Conservation (phyloP, 1,284 basidiomycete species). For the Fistulinella cinereoalba region DNA sequence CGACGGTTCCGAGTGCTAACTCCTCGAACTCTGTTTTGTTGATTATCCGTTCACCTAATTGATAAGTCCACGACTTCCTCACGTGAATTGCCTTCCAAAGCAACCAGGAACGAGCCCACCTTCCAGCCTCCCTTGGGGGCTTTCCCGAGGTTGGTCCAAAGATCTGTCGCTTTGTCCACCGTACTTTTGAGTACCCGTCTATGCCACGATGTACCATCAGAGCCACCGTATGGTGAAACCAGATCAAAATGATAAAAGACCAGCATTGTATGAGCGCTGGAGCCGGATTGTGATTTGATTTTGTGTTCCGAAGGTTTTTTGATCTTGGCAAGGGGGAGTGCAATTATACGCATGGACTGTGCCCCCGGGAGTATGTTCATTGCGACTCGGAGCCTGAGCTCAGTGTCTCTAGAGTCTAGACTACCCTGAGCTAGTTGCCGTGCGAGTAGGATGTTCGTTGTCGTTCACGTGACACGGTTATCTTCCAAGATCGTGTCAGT, state of each 20-base stretch:
- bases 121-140: constrained; percentile 64
- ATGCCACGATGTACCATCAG: constrained; percentile 11
- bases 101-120: constrained; percentile 39
- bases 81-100: constrained; percentile 2
- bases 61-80: constrained; percentile 53
- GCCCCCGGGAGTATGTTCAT: too few relatives aligned
- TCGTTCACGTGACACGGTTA: too few relatives aligned
- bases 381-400: too few relatives aligned
- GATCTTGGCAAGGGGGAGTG: constrained; percentile 41
- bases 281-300: constrained; percentile 16
- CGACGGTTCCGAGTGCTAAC: constrained; percentile 63
- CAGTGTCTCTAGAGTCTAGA: too few relatives aligned
- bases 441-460: too few relatives aligned
- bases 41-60: constrained; percentile 61
- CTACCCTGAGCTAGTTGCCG: too few relatives aligned
- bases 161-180: constrained; percentile 47
- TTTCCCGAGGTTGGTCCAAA: constrained; percentile 67
- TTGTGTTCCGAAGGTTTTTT: constrained; percentile 11
- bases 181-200: constrained; percentile 39
- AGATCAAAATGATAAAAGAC: constrained; percentile 50
- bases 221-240: constrained; percentile 7
- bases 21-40: constrained; percentile 77
- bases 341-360: constrained; percentile 45
- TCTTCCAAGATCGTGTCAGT: too few relatives aligned
- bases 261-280: constrained; percentile 23